Evolutionary conservation across 331 rosid species (phyloP).

Genomic region (Prunus yedoensis): DNA sequence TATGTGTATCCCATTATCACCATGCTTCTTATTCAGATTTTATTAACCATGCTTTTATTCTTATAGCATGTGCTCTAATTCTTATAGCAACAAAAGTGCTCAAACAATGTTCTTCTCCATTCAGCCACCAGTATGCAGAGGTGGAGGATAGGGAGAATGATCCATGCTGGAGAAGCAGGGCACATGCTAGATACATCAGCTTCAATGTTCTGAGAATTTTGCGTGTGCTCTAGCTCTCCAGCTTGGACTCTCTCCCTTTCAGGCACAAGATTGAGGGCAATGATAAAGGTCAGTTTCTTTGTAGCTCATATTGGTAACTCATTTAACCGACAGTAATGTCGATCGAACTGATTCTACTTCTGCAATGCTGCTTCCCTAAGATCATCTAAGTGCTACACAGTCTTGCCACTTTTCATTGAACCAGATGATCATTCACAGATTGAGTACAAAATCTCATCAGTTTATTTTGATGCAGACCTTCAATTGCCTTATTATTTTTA

Average conservation of each 20-base stretch:
- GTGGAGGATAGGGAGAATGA: slow-evolving; percentile 33
- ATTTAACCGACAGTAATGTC: not conserved
- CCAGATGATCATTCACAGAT: not conserved
- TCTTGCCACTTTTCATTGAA: not conserved
- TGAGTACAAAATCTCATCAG: not conserved
- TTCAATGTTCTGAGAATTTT: slow-evolving; percentile 24
- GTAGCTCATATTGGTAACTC: not conserved
- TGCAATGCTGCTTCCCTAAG: slow-evolving; percentile 6
- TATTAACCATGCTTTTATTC: not conserved
- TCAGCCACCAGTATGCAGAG: slow-evolving; percentile 2
- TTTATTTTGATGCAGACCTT: not conserved
- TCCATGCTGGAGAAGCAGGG: slow-evolving; percentile 91
- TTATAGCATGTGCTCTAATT: no score
- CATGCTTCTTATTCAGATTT: not conserved
- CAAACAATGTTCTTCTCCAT: slow-evolving; percentile 4
- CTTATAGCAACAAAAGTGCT: no score
- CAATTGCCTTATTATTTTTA: slow-evolving; percentile 2
- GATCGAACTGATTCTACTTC: not conserved
- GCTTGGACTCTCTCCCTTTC: slow-evolving; percentile 54
- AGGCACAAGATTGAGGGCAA: slow-evolving; percentile 1
- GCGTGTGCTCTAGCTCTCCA: slow-evolving; percentile 64
- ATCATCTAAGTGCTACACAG: not conserved
- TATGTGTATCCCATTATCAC: slow-evolving; percentile 18
- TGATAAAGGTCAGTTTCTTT: not conserved
- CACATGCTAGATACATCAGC: slow-evolving; percentile 54